Evolutionary conservation across 306 rosid species (phyloP).

Genomic region (Cucurbita ficifolia): DNA sequence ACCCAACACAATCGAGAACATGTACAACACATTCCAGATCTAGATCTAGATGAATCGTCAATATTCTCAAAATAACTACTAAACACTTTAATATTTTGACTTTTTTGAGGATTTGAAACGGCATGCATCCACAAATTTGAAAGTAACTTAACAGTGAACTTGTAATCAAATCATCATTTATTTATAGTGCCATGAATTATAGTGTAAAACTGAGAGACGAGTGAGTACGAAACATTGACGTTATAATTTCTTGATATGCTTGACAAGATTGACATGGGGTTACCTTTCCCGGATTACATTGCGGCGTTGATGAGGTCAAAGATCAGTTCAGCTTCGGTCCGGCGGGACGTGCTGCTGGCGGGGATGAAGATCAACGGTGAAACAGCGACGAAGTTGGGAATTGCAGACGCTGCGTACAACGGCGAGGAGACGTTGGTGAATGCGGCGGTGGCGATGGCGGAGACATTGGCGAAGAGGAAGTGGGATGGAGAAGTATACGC

Average conservation of each 20-base stretch:
- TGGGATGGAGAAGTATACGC: conserved; percentile 46
- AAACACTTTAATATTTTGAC: too few relatives aligned
- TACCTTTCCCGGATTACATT: conserved; percentile 54
- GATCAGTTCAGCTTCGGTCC: conserved; percentile 23
- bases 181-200: too few relatives aligned
- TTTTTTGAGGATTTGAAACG: too few relatives aligned
- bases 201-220: too few relatives aligned
- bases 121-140: too few relatives aligned
- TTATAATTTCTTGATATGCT: not conserved
- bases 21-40: too few relatives aligned
- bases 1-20: too few relatives aligned
- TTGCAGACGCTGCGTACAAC: conserved; percentile 45
- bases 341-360: conserved; percentile 29
- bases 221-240: not conserved
- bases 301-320: conserved; percentile 26
- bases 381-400: conserved; percentile 39
- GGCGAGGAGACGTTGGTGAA: conserved; percentile 20
- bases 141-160: too few relatives aligned
- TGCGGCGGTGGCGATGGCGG: conserved; percentile 43
- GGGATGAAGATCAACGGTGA: conserved; percentile 31
- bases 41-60: too few relatives aligned
- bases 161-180: too few relatives aligned
- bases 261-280: conserved; percentile 16
- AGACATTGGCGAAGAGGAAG: conserved; percentile 26
- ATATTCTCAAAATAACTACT: too few relatives aligned